Evolutionary conservation across 768 basidiomycete species (phyloP).

Genomic region (Fibroporia radiculosa): DNA sequence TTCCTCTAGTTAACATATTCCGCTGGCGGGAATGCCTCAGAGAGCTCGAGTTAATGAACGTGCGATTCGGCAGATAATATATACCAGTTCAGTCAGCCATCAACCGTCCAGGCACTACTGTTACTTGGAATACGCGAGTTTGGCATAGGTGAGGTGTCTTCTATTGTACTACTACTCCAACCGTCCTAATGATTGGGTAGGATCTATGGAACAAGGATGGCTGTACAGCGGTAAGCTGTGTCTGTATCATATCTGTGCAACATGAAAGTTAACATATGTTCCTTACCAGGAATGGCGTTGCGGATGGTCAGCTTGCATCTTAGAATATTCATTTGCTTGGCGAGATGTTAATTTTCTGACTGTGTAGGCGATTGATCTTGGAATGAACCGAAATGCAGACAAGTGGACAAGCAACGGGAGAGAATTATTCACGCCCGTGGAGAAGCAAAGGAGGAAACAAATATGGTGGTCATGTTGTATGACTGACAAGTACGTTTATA

Average conservation of each 20-base stretch:
- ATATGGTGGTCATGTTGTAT: constrained; percentile 77
- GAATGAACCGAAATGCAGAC: constrained; percentile 71
- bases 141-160: constrained; percentile 52
- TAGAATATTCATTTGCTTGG: too few species aligned
- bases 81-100: constrained; percentile 59
- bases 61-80: constrained; percentile 37
- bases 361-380: constrained; percentile 66
- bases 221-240: constrained; percentile 50
- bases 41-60: neutral
- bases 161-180: neutral
- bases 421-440: constrained; percentile 53
- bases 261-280: neutral
- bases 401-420: constrained; percentile 56
- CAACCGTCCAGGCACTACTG: constrained; percentile 75
- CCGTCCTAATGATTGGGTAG: constrained; percentile 16
- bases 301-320: constrained; percentile 46
- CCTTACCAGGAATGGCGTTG: constrained; percentile 44
- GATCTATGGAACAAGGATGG: constrained; percentile 80
- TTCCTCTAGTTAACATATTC: constrained; percentile 29
- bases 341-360: neutral
- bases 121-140: constrained; percentile 80
- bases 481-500: constrained; percentile 50
- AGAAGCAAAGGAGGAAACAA: constrained; percentile 64
- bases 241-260: neutral
- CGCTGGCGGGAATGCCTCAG: neutral